phyloP scores from a whole-genome alignment of 2,329 filamentous ascomycete species.

The Alternaria conjuncta region DNA sequence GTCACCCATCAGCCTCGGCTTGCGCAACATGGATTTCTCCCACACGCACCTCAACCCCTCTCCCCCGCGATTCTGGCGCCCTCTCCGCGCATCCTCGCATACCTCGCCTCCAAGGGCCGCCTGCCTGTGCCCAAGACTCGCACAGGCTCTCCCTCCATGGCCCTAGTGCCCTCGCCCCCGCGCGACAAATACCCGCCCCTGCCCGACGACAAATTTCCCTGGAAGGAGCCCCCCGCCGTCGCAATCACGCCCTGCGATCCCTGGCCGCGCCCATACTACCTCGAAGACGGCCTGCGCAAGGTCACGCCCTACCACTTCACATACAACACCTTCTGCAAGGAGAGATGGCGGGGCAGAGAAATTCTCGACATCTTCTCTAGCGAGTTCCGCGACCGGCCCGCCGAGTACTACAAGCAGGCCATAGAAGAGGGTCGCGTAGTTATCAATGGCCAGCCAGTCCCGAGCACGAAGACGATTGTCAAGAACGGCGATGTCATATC shows the following conservation, averaged over 20 bases:
- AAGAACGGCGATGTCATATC: conserved; percentile 91
- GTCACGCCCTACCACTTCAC: conserved; percentile 89
- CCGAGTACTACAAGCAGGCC: conserved; percentile 82
- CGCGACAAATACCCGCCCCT: conserved; percentile 40
- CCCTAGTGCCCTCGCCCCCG: conserved; percentile 46
- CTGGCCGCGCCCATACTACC: conserved; percentile 75
- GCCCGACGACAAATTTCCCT: conserved; percentile 44
- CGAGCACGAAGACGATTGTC: conserved; percentile 70
- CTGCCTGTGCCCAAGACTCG: conserved; percentile 31
- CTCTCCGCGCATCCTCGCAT: conserved; percentile 59
- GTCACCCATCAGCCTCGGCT: conserved; percentile 11
- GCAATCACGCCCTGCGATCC: conserved; percentile 58
- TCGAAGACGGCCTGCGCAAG: conserved; percentile 82
- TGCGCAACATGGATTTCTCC: background rate
- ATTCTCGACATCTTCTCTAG: conserved; percentile 87
- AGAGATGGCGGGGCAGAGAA: conserved; percentile 84
- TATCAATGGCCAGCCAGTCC: conserved; percentile 76
- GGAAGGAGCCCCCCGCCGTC: conserved; percentile 56
- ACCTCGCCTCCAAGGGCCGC: conserved; percentile 58
- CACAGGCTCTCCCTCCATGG: conserved; percentile 50
- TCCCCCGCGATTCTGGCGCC: conserved; percentile 52
- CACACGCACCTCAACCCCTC: conserved; percentile 8
- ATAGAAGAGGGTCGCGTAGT: conserved; percentile 80
- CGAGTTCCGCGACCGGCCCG: conserved; percentile 88
- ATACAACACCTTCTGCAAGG: conserved; percentile 94